Evolutionary conservation across 768 basidiomycete genomes (phyloP), one percentile per base, ranked within the genome.

Genomic region (Mycena albidolilacea): DNA sequence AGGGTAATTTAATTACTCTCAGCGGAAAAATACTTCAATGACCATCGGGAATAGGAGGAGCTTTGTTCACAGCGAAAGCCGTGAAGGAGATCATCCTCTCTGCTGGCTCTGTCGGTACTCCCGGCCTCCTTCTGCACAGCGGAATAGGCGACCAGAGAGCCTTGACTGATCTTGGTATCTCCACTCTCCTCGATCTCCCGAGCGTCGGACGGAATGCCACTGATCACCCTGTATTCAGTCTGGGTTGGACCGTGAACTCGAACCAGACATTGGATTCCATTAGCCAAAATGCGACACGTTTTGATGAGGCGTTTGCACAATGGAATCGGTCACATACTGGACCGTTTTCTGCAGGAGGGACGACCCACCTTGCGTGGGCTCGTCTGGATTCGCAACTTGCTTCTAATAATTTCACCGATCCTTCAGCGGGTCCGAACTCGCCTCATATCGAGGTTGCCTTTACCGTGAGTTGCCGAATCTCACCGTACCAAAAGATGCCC

Each of bases 61-160:
- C 8, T 7, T 52, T 66, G 1, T 54, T 52, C 44, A 52, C 62
- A 52, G 68, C 79, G 7, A 69, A 68, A 6, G 82, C 82, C 0
- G 43, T 35, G 0, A 82, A 80, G 41, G 82, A 84, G 58, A 64
- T 84, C 41, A 80, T 83, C 17, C 68, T 84, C 3, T 81, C 83
- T 5, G 82, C 81, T 3, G 83, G 83, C 5, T 68, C 81, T 1
- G 75, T 82, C 59, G 80, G 79, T 8, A 82, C 81, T 3, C 78
- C 63, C n/a, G 21, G 15, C 17, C 52, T 70, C 35, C 63, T 70
- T 9, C 19, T 69, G 39, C 21, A 70, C 50, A 57, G 52, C 3
- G 69, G 69, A 7, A 52, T 70, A 1, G 69, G 69, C 10, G 43
- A 70, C 19, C 35, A 37, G 43, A 14, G 5, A 17, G 54, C 61